Conservation (phyloP, 2,329 filamentous ascomycete genomes). For the Penicillium sp. region DNA sequence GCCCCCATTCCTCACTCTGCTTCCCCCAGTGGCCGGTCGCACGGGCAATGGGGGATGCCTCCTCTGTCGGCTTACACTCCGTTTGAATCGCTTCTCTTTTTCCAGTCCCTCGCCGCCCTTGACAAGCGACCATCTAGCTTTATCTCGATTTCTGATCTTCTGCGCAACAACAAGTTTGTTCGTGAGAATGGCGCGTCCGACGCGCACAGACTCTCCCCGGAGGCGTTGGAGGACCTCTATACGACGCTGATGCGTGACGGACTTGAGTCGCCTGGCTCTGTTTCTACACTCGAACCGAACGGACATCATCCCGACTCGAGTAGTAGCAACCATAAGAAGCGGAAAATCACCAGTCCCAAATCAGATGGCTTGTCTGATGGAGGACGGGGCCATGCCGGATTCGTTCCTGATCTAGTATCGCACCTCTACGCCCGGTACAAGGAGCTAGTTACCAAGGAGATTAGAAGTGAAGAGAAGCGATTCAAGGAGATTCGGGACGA, state of each 20-base stretch:
- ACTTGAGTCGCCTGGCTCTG: conserved; percentile 52
- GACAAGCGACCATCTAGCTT: conserved; percentile 71
- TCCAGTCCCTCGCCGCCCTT: conserved; percentile 75
- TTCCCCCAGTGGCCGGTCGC: conserved; percentile 42
- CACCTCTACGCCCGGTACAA: conserved; percentile 78
- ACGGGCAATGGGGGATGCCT: conserved; percentile 60
- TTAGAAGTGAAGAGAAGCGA: conserved; percentile 74
- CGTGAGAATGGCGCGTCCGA: conserved; percentile 74
- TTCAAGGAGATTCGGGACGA: conserved; percentile 70
- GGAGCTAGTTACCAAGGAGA: conserved; percentile 69
- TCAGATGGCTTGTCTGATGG: conserved; percentile 67
- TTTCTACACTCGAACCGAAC: conserved; percentile 33
- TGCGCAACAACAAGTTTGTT: conserved; percentile 76
- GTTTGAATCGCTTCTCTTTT: conserved; percentile 84
- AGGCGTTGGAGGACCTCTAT: conserved; percentile 80
- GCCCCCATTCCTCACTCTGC: conserved; percentile 41
- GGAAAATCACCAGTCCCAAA: conserved; percentile 71
- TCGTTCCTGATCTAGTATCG: conserved; percentile 72
- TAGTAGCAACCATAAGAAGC: conserved; percentile 67
- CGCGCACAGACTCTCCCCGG: conserved; percentile 72
- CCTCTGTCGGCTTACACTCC: conserved; percentile 72
- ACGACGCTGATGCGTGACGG: conserved; percentile 77
- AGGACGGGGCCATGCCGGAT: conserved; percentile 67
- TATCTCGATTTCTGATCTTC: conserved; percentile 71
- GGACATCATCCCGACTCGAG: conserved; percentile 31